These are phyloP conservation scores for Arthroderma sp. DNA, from an alignment of 2,329 filamentous ascomycete genomes.

Conservation along the genomic window DNA sequence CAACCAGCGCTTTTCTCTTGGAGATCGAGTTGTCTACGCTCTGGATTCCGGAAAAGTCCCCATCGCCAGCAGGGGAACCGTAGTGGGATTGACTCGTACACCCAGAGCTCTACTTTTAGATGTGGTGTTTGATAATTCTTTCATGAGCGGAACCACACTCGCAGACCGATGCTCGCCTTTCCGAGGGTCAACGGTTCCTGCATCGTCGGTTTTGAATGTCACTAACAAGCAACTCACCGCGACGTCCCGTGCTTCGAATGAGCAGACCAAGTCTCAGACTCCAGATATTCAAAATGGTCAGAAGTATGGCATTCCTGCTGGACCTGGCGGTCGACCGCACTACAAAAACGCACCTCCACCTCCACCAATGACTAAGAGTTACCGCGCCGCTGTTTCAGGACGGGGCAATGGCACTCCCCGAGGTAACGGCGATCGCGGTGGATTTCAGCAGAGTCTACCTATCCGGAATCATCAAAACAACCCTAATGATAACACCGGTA, in stretches of 20 bases:
- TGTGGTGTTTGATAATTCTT: constrained; percentile 82
- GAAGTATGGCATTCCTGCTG: constrained; percentile 44
- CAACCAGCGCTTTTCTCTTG: constrained; percentile 69
- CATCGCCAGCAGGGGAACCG: constrained; percentile 79
- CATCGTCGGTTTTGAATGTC: constrained; percentile 79
- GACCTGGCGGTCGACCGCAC: constrained; percentile 48
- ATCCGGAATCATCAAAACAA: constrained; percentile 14
- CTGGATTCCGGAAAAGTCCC: constrained; percentile 89
- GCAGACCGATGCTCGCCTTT: constrained; percentile 85
- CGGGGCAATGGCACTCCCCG: constrained; percentile 24
- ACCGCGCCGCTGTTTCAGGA: constrained; percentile 40
- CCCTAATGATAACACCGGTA: neutral
- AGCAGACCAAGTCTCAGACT: constrained; percentile 29
- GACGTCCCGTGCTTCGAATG: constrained; percentile 26
- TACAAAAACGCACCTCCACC: constrained; percentile 43
- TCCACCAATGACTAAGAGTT: constrained; percentile 45
- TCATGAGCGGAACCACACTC: constrained; percentile 93
- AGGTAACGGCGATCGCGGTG: constrained; percentile 27
- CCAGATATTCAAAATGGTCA: constrained; percentile 35
- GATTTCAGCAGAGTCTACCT: constrained; percentile 16
- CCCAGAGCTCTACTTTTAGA: constrained; percentile 72
- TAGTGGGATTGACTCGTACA: constrained; percentile 87
- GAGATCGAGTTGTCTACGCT: constrained; percentile 86
- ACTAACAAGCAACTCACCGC: constrained; percentile 68
- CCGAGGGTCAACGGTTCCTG: constrained; percentile 80